Conservation (phyloP, 495 filamentous ascomycete species). For the Bathelium albidoporum region DNA sequence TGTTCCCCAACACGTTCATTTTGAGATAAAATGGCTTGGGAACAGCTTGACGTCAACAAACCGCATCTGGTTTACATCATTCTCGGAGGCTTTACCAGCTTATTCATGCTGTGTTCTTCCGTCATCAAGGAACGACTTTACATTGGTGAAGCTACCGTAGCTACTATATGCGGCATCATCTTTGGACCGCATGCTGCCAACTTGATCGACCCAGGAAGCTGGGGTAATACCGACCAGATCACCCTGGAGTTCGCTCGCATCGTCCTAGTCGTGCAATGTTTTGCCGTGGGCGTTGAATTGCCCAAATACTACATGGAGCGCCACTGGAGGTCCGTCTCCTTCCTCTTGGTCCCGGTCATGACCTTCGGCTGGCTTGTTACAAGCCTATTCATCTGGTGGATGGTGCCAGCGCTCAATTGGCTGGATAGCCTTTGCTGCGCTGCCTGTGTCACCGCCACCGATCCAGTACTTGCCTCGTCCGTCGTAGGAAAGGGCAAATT, state of each 20-base stretch:
- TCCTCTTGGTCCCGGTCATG: slow-evolving; percentile 92
- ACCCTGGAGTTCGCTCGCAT: slow-evolving; percentile 96
- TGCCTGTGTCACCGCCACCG: slow-evolving; percentile 94
- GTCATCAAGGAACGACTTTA: slow-evolving; percentile 98
- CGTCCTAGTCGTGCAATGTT: slow-evolving; percentile 97
- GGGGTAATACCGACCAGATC: slow-evolving; percentile 92
- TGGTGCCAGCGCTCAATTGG: slow-evolving; percentile 74
- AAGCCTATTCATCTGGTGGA: slow-evolving; percentile 93
- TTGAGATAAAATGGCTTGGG: slow-evolving; percentile 67
- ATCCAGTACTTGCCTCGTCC: slow-evolving; percentile 93
- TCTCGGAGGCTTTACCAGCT: slow-evolving; percentile 88
- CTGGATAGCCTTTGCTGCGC: slow-evolving; percentile 77
- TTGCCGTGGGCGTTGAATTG: slow-evolving; percentile 97
- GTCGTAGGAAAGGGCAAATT: slow-evolving; percentile 99
- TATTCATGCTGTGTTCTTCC: slow-evolving; percentile 97
- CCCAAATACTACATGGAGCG: slow-evolving; percentile 95
- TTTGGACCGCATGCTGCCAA: slow-evolving; percentile 93
- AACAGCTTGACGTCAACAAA: slow-evolving; percentile 83
- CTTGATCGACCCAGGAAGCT: slow-evolving; percentile 71
- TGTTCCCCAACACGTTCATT: neutral
- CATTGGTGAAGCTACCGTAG: slow-evolving; percentile 96
- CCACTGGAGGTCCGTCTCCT: slow-evolving; percentile 88
- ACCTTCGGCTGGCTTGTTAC: slow-evolving; percentile 92
- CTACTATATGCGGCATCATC: slow-evolving; percentile 91
- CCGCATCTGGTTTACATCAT: slow-evolving; percentile 98